phyloP scores from a whole-genome alignment of 2,329 filamentous ascomycete genomes.

The Aspergillus bombycis region DNA sequence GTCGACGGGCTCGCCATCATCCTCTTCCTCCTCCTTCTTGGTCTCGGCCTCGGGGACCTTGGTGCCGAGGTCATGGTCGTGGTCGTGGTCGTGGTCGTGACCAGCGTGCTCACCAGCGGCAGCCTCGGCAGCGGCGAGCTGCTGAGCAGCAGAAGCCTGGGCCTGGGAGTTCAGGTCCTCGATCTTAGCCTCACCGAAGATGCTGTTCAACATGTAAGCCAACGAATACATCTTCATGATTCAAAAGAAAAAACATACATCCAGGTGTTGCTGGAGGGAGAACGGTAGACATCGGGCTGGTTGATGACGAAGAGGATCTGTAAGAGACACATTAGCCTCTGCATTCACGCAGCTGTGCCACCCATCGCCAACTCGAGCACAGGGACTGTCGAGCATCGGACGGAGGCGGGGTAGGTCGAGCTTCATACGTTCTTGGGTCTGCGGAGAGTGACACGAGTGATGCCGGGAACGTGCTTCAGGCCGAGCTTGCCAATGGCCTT shows the following conservation, averaged over 20 bases:
- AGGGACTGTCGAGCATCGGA: slow-evolving; percentile 12
- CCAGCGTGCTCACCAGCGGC: slow-evolving; percentile 62
- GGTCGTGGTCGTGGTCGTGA: slow-evolving; percentile 57
- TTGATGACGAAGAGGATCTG: slow-evolving; percentile 99
- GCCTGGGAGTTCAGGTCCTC: slow-evolving; percentile 99
- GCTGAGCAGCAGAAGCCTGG: slow-evolving; percentile 92
- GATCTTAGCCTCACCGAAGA: slow-evolving; percentile 99
- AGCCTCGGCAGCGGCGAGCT: slow-evolving; percentile 78
- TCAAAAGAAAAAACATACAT: slow-evolving; percentile 71
- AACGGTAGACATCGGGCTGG: slow-evolving; percentile 99
- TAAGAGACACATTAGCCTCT: slow-evolving; percentile 25
- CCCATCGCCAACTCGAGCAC: neutral
- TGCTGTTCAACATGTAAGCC: slow-evolving; percentile 59
- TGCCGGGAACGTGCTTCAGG: slow-evolving; percentile 92
- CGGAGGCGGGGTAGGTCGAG: slow-evolving; percentile 18
- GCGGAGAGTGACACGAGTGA: slow-evolving; percentile 96
- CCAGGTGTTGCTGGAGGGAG: slow-evolving; percentile 98
- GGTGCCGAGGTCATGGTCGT: slow-evolving; percentile 54
- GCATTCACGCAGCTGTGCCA: slow-evolving; percentile 1
- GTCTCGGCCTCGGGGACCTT: slow-evolving; percentile 63
- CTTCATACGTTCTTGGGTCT: slow-evolving; percentile 93
- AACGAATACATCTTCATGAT: neutral
- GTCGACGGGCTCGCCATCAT: slow-evolving; percentile 94
- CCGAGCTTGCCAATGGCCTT: slow-evolving; percentile 99
- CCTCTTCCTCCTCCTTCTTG: slow-evolving; percentile 78